A percentile compares a stretch with the other conserved stretches of the same genome.
Evolutionary conservation across 2,329 filamentous ascomycete species (phyloP).

Genomic region (Eurotiales sp.): DNA sequence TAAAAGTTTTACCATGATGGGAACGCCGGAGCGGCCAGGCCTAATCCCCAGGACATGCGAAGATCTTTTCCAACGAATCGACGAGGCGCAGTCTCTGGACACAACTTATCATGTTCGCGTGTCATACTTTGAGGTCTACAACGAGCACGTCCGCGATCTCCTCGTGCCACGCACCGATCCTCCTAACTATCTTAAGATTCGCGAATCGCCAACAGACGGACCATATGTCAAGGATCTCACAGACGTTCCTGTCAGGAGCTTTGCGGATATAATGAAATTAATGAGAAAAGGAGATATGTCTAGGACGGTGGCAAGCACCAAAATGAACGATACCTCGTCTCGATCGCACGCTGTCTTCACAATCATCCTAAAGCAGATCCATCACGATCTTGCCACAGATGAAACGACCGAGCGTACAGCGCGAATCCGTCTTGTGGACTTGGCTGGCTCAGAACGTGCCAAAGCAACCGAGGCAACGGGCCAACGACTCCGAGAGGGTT

Average conservation of each 20-base stretch:
- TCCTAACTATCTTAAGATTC: conserved; percentile 92
- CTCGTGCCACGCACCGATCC: conserved; percentile 75
- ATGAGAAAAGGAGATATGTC: conserved; percentile 89
- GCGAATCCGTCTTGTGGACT: conserved; percentile 88
- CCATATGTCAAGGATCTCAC: conserved; percentile 97
- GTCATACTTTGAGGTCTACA: conserved; percentile 99
- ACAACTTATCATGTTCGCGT: conserved; percentile 97
- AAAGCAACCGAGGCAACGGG: conserved; percentile 95
- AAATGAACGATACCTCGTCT: conserved; percentile 99
- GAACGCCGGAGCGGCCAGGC: conserved; percentile 75
- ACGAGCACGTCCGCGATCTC: conserved; percentile 94
- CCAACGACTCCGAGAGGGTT: conserved; percentile 83
- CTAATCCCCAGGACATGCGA: conserved; percentile 94
- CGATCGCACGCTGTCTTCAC: conserved; percentile 97
- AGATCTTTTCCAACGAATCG: conserved; percentile 91
- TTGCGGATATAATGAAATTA: conserved; percentile 79
- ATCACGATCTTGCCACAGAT: conserved; percentile 95
- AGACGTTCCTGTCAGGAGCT: conserved; percentile 84
- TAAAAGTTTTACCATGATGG: conserved; percentile 99
- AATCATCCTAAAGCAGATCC: conserved; percentile 96
- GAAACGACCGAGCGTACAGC: conserved; percentile 94
- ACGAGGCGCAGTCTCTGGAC: conserved; percentile 77
- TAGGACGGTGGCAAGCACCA: conserved; percentile 86
- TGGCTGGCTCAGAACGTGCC: conserved; percentile 90
- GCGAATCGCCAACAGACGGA: conserved; percentile 89